Evolutionary conservation across 2,329 filamentous ascomycete species (phyloP).

Genomic region (Purpureocillium lavendulum): DNA sequence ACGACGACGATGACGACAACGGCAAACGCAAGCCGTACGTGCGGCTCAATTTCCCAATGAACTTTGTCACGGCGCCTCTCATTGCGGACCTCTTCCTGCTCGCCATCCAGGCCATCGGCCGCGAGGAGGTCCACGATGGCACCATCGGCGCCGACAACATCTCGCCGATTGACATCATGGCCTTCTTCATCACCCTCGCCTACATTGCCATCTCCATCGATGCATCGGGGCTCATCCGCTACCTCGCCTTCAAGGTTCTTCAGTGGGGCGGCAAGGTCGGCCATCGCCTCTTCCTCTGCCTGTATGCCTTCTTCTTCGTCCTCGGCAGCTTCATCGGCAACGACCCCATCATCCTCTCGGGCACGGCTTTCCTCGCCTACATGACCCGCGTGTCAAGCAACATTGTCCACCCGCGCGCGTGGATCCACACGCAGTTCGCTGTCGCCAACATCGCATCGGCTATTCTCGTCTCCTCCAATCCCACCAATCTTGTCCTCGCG

Average conservation of each 20-base stretch:
- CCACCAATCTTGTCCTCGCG: constrained; percentile 66
- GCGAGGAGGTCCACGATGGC: constrained; percentile 58
- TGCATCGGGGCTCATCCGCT: constrained; percentile 64
- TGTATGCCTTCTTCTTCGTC: constrained; percentile 64
- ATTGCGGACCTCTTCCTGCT: constrained; percentile 65
- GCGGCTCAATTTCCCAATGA: constrained; percentile 52
- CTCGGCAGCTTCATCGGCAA: constrained; percentile 65
- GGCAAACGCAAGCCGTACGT: constrained; percentile 31
- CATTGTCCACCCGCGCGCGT: constrained; percentile 61
- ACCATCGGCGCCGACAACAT: constrained; percentile 60
- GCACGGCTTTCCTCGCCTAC: constrained; percentile 67
- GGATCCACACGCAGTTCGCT: constrained; percentile 66
- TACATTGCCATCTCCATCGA: constrained; percentile 75
- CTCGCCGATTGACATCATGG: constrained; percentile 63
- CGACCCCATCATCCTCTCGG: constrained; percentile 66
- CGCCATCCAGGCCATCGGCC: constrained; percentile 59
- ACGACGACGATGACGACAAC: constrained; percentile 14
- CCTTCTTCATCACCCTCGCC: constrained; percentile 64
- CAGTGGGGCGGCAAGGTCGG: constrained; percentile 60
- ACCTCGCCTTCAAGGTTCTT: constrained; percentile 61
- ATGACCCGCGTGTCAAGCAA: constrained; percentile 70
- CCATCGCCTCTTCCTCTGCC: constrained; percentile 61
- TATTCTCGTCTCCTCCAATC: constrained; percentile 70
- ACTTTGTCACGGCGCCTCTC: constrained; percentile 63
- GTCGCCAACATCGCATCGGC: constrained; percentile 67